Conservation (phyloP, 345 rosid species). For the Angophora floribunda region DNA sequence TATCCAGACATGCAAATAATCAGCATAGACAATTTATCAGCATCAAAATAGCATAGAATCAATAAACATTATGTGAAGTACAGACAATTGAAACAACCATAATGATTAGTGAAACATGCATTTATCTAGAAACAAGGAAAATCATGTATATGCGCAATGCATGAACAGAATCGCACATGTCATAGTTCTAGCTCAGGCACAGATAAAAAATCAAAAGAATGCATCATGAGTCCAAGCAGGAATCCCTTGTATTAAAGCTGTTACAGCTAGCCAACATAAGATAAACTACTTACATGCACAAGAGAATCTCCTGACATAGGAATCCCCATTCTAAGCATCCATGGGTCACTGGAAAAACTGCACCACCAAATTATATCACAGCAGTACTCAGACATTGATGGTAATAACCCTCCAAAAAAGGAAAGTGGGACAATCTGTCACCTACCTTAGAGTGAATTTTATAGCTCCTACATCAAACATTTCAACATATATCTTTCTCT, state of each 20-base stretch:
- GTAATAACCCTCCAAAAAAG: background rate
- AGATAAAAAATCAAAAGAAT: background rate
- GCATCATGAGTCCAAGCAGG: background rate
- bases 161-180: background rate
- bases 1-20: background rate
- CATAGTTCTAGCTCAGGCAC: background rate
- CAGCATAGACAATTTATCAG: background rate
- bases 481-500: slow-evolving; percentile 81
- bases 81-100: background rate
- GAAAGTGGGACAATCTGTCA: background rate
- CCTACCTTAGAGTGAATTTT: slow-evolving; percentile 68
- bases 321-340: slow-evolving; percentile 78
- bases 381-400: background rate
- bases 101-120: background rate
- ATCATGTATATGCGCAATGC: background rate
- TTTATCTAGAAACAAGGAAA: background rate
- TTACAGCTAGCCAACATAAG: background rate
- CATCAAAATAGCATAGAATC: background rate
- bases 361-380: slow-evolving; percentile 7
- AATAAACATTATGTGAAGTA: background rate
- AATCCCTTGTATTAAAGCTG: background rate
- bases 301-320: slow-evolving; percentile 72
- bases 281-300: slow-evolving; percentile 60
- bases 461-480: slow-evolving; percentile 67
- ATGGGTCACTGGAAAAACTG: slow-evolving; percentile 96